Base-by-base conservation (phyloP, 2,329 filamentous ascomycete genomes). In the Paradendryphiella salina region DNA sequence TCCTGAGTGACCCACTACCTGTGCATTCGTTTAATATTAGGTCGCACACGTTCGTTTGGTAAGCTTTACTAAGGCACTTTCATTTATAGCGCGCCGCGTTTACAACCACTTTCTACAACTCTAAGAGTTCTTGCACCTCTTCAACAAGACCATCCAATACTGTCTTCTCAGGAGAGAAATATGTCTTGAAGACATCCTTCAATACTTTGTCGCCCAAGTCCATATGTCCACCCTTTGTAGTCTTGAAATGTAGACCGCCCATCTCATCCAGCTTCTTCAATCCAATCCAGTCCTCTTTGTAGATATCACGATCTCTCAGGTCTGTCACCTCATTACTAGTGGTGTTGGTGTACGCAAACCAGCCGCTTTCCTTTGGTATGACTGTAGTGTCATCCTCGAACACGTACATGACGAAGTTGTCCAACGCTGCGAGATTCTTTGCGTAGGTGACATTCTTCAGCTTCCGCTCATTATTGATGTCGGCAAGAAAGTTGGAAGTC, bases 241-340 rank as follows among this genome's bases (percentile, higher is more conserved):
- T 85, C 70, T 85, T 79, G 74, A 96, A 96, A 49, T 86, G 81
- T 63, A 99, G 76, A 1, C 83, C 89, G 2, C 87, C 89, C 76
- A 88, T 88, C 71, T 86, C 77, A 75, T 96, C 92, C 65, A 99
- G 76, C 63, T 77, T 76, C 71, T 83, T 88, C 71, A 99, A 77
- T 0, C 94, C 94, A 21, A 99, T 77, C 94, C 94, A 99, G 76
- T 99, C 93, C 75, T 97, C 87, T 61, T 82, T 83, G 73, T 96
- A 99, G 1, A 97, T 78, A 21, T 74, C 72, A 50, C 89, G 80
- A 44, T 91, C 82, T 59, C 82, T 80, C 69, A 99, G 74, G 13
- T 81, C 81, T 37, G 84, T 89, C 17, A 85, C 78, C 54, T 85
- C 81, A 1, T 78, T 79, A 52, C 67, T 77, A 3, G 85, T 88